Base-by-base conservation (phyloP, 1,284 basidiomycete species). In the Porphyrellus sp. region DNA sequence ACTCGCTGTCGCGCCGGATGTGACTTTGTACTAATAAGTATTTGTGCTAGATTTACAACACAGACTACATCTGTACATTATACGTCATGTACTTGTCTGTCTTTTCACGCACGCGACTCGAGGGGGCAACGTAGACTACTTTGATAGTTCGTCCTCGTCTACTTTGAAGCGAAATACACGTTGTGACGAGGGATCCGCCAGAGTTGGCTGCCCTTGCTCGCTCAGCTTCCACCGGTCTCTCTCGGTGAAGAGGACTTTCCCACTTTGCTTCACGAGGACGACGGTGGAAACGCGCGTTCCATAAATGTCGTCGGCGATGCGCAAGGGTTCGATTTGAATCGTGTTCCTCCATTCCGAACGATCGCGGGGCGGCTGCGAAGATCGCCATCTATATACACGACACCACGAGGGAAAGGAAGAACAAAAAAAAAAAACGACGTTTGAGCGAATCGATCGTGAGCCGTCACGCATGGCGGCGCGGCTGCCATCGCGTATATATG, bases 201-300 rank as follows among this genome's bases (percentile, higher is more conserved):
- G 71, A 34, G 60, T 56, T 28, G 71, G 70, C 49, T 59, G 60
- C 28, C 70, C 77, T 35, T 75, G 70, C 15, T 62, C 53, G 38
- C 60, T 69, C 41, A 80, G 59, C 52, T 63, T 66, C 86, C 86
- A 91, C 41, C 81, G 72, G 64, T 91, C 87, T 51, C 86, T 72
- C 65, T 91, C 89, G 46, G 85, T 72, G 63, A 89, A 91, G 15
- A 80, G 53, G 12, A 79, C 85, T 33, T 75, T 66, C 39, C 88
- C 85, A 54, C 77, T 76, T 56, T 77, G 77, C 51, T 76, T 73
- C 33, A 91, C 74, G 53, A 91, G 77, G 38, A 91, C 67, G 42
- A 89, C 79, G 8, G 85, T 90, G 49, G 89, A 81, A 42, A 87
- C 69, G 13, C 89, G 83, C 31, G 89, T 91, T 42, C 79, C 88